Percentiles rank a stretch among this genome's conserved stretches.
phyloP scores from a whole-genome alignment of 108 stramenopile genomes.

The Cylindrotheca closterium region DNA sequence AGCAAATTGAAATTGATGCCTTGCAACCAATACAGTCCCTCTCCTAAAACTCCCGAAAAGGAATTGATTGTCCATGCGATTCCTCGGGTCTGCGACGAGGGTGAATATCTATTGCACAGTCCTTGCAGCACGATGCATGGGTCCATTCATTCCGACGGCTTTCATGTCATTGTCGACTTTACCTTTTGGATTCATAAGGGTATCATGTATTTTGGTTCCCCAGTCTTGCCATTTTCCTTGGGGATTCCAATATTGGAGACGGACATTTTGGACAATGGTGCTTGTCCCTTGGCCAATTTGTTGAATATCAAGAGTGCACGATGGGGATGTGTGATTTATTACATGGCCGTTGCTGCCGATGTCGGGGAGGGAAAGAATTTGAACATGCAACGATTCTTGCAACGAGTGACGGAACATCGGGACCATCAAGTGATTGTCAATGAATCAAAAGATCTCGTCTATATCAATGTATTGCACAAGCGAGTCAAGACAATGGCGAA shows the following conservation, averaged over 20 bases:
- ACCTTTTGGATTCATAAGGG: conserved; percentile 20
- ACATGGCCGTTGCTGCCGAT: neutral
- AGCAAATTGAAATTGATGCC: conserved; percentile 10
- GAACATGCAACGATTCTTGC: conserved; percentile 17
- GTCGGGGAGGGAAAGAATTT: conserved; percentile 5
- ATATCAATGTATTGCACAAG: neutral
- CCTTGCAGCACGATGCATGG: conserved; percentile 6
- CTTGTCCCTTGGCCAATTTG: conserved; percentile 6
- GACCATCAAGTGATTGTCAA: conserved; percentile 11
- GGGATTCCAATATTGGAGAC: conserved; percentile 15
- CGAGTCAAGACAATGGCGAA: conserved; percentile 1
- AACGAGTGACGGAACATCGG: conserved; percentile 10
- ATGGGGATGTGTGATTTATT: conserved; percentile 11
- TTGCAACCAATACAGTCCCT: neutral
- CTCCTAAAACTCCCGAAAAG: neutral
- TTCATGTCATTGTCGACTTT: conserved; percentile 19
- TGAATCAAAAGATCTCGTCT: neutral
- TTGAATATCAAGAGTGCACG: conserved; percentile 20
- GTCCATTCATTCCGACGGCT: conserved; percentile 4
- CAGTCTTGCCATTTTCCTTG: conserved; percentile 14
- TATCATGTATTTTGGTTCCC: conserved; percentile 19
- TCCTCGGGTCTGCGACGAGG: conserved; percentile 21
- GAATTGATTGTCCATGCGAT: conserved; percentile 15
- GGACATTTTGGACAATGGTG: neutral
- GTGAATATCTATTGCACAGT: conserved; percentile 20